Base-by-base conservation (phyloP, 2,329 filamentous ascomycete species). In the Gnomoniopsis smithogilvyi region DNA sequence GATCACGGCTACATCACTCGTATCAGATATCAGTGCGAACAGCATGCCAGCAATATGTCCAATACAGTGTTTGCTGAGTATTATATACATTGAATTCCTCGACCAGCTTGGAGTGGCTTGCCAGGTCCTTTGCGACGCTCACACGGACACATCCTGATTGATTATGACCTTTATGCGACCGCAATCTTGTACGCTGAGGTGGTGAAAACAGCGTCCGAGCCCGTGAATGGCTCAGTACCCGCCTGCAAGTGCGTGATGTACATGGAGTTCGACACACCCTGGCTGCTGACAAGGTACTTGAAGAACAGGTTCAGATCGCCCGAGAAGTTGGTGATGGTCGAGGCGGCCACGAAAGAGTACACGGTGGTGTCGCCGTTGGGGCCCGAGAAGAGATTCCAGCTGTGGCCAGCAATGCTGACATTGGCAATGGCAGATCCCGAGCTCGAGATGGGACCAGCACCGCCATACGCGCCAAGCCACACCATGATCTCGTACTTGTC, bases 401-500 rank as follows among this genome's bases (percentile, higher is more conserved):
- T 70, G 30, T 73, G 69, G 43, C 82, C 84, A 43, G 70, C 81
- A 58, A 88, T 75, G 15, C 74, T 82, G 17, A 79, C 74, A 0
- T 76, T 84, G 3, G 79, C 82, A 63, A 87, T 75, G 7, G 81
- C 64, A 24, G 72, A 76, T 57, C 83, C 83, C 8, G 74, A 79
- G 41, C 69, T 65, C 45, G 77, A 80, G 73, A 87, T 86, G 41
- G 85, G 84, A 0, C 81, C 80, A 1, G 83, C 83, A 55, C 82
- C 83, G 26, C 84, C 85, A 49, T 83, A 73, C 2, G 79, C 77
- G 1, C 75, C 80, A 48, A 87, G 74, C 85, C 85, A 88, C 65
- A 88, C 76, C 85, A 88, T 88, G 69, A 88, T 78, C 71, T 88
- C 85, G 68, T 85, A 86, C 66, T 82, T 73, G 26, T 79, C 67